Conservation (phyloP, 495 filamentous ascomycete species). For the Cairneyella variabilis region DNA sequence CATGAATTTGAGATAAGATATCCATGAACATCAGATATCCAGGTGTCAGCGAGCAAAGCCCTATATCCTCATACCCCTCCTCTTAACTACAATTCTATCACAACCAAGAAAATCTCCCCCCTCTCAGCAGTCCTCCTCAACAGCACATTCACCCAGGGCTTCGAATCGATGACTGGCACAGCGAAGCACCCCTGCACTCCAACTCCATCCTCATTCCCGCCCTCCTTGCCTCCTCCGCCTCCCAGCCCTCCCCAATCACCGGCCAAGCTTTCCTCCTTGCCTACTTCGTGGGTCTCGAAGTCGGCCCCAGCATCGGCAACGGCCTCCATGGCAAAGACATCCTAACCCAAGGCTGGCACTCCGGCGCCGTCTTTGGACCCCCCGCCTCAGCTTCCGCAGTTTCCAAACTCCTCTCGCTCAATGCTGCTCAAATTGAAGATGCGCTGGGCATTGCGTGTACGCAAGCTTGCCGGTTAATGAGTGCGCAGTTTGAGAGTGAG, state of each 20-base stretch:
- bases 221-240: slow-evolving; percentile 32
- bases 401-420: slow-evolving; percentile 34
- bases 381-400: slow-evolving; percentile 36
- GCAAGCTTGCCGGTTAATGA: slow-evolving; percentile 39
- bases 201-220: slow-evolving; percentile 36
- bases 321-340: slow-evolving; percentile 37
- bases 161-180: slow-evolving; percentile 44
- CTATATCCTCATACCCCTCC: no score
- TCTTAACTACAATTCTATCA: slow-evolving; percentile 12
- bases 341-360: slow-evolving; percentile 41
- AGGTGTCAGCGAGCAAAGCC: no score
- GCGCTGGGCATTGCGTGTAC: slow-evolving; percentile 41
- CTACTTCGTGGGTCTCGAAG: slow-evolving; percentile 36
- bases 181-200: slow-evolving; percentile 34
- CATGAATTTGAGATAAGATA: no score
- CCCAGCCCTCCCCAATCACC: neutral
- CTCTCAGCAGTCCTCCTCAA: slow-evolving; percentile 39
- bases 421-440: slow-evolving; percentile 29
- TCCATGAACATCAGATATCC: no score
- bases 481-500: slow-evolving; percentile 39
- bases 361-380: slow-evolving; percentile 41
- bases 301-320: slow-evolving; percentile 37
- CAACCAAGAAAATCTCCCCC: slow-evolving; percentile 19
- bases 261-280: slow-evolving; percentile 33
- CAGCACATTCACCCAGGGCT: slow-evolving; percentile 38